Percentiles rank a stretch among this genome's conserved stretches.
These are phyloP conservation scores for Kwoniella sp. DNA, from an alignment of 768 basidiomycete genomes.

Conservation along the genomic window DNA sequence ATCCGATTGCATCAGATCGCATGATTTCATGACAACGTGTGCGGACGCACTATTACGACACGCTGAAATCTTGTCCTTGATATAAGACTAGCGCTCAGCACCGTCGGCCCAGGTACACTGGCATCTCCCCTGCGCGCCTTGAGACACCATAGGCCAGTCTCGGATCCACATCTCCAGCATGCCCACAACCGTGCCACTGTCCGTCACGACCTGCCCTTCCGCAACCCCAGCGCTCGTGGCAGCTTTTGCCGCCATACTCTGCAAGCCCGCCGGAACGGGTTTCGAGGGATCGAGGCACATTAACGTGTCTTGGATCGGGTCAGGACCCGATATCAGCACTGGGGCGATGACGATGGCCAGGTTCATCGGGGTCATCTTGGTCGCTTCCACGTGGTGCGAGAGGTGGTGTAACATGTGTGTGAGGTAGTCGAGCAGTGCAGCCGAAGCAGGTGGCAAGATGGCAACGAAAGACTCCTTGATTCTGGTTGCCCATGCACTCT, in stretches of 20 bases:
- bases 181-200: slow-evolving; percentile 25
- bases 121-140: too few relatives aligned
- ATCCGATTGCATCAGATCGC: too few relatives aligned
- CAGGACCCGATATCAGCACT: slow-evolving; percentile 24
- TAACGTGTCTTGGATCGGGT: slow-evolving; percentile 34
- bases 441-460: slow-evolving; percentile 1
- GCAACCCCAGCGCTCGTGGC: neutral
- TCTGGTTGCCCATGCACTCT: slow-evolving; percentile 10
- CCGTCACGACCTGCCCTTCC: neutral
- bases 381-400: slow-evolving; percentile 9
- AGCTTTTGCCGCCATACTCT: neutral
- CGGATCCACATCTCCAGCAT: slow-evolving; percentile 28
- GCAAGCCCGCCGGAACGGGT: slow-evolving; percentile 32
- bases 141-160: slow-evolving; percentile 1
- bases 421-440: slow-evolving; percentile 11
- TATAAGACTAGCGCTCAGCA: too few relatives aligned
- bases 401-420: slow-evolving; percentile 19
- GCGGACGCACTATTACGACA: too few relatives aligned
- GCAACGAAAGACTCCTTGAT: slow-evolving; percentile 12
- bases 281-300: slow-evolving; percentile 32
- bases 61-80: too few relatives aligned
- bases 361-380: slow-evolving; percentile 30
- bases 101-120: too few relatives aligned
- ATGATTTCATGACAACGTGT: too few relatives aligned
- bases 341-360: slow-evolving; percentile 36